Base-by-base conservation (phyloP, 495 filamentous ascomycete species). In the Aspergillus incahuasiensis region DNA sequence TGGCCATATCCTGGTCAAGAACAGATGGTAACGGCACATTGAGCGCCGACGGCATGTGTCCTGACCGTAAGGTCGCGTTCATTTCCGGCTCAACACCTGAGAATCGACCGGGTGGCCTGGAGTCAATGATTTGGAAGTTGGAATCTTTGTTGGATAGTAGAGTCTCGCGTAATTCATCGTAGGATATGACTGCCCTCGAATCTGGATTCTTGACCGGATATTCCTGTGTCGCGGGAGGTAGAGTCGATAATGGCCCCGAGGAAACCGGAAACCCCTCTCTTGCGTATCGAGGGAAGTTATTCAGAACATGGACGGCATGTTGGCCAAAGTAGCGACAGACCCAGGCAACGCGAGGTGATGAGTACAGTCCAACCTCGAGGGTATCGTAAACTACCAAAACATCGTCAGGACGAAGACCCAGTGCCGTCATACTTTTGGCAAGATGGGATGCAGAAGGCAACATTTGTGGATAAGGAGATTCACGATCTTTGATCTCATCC, bases 341-440 rank as follows among this genome's bases (percentile, higher is more conserved):
- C 62, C 64, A 72, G 18, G 69, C 69, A 7, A 68, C 64, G 0
- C 69, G 65, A 1, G 69, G 69, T 0, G 67, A 61, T 4, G 50
- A 66, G 52, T 72, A 72, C 6, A 68, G 54, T 5, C 64, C 69
- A 1, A 66, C 53, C 21, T 68, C 65, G 4, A 58, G 30, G 1
- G 65, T 50, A 32, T 72, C 69, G 48, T 72, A 72, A n/a, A 72
- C 41, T 39, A 72, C 64, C 0, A 72, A 38, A 15, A 65, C 57
- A 38, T 72, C 69, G 24, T 64, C 57, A 1, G 56, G 57, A 1
- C n/a, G 52, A 48, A 72, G 56, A 22, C 59, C 63, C 0, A 72
- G 54, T 3, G 48, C 38, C 12, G 56, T 16, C 62, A 70, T 65
- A 30, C 43, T 53, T 6, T 21, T 20, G 8, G 60, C 54, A 53